Evolutionary conservation across 148 eudicot species (phyloP).

Genomic region (Camellia sinensis): DNA sequence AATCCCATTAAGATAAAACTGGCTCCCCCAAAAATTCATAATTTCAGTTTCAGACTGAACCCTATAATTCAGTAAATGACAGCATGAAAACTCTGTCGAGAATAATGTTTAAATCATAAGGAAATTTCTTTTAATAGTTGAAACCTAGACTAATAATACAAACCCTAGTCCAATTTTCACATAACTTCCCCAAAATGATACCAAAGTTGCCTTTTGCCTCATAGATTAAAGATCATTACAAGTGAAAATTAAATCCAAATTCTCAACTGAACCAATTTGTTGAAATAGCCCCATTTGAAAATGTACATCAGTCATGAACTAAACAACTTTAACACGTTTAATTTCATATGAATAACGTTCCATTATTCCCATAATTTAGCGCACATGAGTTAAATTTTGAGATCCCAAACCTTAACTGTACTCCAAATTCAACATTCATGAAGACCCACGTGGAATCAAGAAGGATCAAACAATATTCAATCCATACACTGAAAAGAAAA

Average conservation of each 20-base stretch:
- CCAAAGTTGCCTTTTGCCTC: not conserved
- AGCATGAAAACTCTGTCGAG: too few species aligned
- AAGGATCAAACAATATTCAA: not conserved
- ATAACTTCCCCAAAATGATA: not conserved
- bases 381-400: not conserved
- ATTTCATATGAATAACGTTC: not conserved
- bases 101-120: not conserved
- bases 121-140: not conserved
- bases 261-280: not conserved
- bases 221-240: not conserved
- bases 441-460: slow-evolving; percentile 13
- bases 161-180: not conserved
- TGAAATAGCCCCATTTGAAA: not conserved
- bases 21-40: not conserved
- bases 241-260: not conserved
- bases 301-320: not conserved
- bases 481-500: too few species aligned
- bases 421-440: not conserved
- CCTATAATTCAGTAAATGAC: not conserved
- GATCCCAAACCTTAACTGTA: slow-evolving; percentile 9
- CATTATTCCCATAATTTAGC: not conserved
- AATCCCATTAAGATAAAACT: not conserved
- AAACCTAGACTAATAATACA: not conserved
- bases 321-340: not conserved
- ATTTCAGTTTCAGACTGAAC: not conserved